A percentile compares a stretch with the other conserved stretches of the same genome.
Conservation (phyloP, 2,329 filamentous ascomycete species). For the Penicillium sp. region DNA sequence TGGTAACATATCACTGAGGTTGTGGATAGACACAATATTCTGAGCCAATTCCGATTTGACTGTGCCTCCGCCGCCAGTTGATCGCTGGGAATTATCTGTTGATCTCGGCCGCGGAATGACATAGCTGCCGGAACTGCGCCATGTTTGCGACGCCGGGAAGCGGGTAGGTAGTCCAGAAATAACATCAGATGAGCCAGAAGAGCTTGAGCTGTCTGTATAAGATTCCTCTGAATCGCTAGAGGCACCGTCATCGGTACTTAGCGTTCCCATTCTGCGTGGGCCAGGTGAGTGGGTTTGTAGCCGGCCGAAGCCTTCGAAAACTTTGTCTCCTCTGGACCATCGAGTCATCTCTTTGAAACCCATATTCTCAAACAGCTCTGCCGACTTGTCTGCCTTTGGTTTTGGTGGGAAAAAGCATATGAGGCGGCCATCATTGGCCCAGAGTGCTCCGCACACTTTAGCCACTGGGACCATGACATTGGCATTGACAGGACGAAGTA, state of each 20-base stretch:
- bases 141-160: slow-evolving; percentile 50
- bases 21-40: slow-evolving; percentile 70
- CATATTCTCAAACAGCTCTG: slow-evolving; percentile 48
- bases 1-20: slow-evolving; percentile 68
- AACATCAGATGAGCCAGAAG: slow-evolving; percentile 45
- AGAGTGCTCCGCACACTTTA: slow-evolving; percentile 56
- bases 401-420: slow-evolving; percentile 57
- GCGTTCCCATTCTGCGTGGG: slow-evolving; percentile 40
- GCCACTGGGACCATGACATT: slow-evolving; percentile 63
- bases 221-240: slow-evolving; percentile 48
- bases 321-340: slow-evolving; percentile 48
- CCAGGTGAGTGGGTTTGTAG: slow-evolving; percentile 52
- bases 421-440: slow-evolving; percentile 55
- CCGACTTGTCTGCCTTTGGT: slow-evolving; percentile 49
- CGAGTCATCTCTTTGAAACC: slow-evolving; percentile 50
- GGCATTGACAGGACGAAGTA: slow-evolving; percentile 54
- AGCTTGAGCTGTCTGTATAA: slow-evolving; percentile 60
- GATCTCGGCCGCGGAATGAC: slow-evolving; percentile 55
- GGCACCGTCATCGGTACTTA: slow-evolving; percentile 44
- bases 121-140: slow-evolving; percentile 49
- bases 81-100: slow-evolving; percentile 48
- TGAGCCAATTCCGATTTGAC: slow-evolving; percentile 50
- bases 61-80: slow-evolving; percentile 56
- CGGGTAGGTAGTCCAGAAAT: slow-evolving; percentile 46
- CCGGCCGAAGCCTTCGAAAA: slow-evolving; percentile 63